A percentile compares a stretch with the other conserved stretches of the same genome.
Conservation (phyloP, 2,329 filamentous ascomycete genomes). For the Pseudogymnoascus sp. region DNA sequence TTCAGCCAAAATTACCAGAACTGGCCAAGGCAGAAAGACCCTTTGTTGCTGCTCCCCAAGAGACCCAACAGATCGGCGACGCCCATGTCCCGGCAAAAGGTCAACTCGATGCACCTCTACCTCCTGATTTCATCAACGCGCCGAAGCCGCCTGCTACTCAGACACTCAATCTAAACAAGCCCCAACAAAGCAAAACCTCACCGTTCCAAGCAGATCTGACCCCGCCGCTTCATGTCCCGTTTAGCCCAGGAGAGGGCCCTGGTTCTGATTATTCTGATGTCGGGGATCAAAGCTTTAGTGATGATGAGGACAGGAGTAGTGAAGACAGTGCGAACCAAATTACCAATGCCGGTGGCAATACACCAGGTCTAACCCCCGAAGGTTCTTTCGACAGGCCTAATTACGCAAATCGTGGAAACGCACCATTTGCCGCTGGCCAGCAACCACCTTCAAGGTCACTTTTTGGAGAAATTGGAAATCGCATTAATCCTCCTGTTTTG, state of each 20-base stretch:
- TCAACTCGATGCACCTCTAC: constrained; percentile 27
- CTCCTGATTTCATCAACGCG: constrained; percentile 31
- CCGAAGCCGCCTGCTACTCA: constrained; percentile 24
- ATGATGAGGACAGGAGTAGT: constrained; percentile 46
- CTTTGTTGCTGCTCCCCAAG: background rate
- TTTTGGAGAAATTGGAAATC: constrained; percentile 47
- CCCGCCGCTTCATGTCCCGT: constrained; percentile 23
- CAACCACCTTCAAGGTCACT: constrained; percentile 33
- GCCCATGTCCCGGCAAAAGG: background rate
- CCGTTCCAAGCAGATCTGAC: constrained; percentile 19
- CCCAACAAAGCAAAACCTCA: constrained; percentile 4
- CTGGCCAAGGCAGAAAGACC: background rate
- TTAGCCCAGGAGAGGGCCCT: constrained; percentile 23
- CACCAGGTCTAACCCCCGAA: constrained; percentile 46
- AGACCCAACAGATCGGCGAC: background rate
- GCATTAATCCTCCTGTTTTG: constrained; percentile 44
- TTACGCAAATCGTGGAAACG: constrained; percentile 29
- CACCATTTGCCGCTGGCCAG: constrained; percentile 34
- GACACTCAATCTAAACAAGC: constrained; percentile 16
- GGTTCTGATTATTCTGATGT: constrained; percentile 15
- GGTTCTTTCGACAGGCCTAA: constrained; percentile 48
- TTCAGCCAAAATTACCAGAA: background rate
- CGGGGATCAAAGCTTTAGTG: constrained; percentile 36
- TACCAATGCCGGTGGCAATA: constrained; percentile 41
- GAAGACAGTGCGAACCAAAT: constrained; percentile 58